Conservation (phyloP, 2,329 filamentous ascomycete genomes). For the Aplosporella prunicola region DNA sequence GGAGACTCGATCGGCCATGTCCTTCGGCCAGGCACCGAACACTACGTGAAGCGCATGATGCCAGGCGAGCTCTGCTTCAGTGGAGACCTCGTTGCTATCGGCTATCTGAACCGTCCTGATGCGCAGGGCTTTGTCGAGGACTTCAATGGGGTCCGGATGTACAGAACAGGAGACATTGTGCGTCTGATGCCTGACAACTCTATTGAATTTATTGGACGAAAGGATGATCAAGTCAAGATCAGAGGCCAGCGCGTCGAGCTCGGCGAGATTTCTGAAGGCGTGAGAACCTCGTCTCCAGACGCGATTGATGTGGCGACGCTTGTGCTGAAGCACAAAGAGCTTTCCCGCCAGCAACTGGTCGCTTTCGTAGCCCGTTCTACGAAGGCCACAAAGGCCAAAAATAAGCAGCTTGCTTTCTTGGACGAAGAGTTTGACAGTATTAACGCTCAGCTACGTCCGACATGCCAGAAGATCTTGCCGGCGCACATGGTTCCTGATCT, state of each 20-base stretch:
- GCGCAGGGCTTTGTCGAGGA: conserved; percentile 18
- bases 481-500: conserved; percentile 33
- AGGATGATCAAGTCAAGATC: conserved; percentile 20
- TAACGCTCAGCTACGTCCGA: conserved; percentile 11
- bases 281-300: conserved; percentile 25
- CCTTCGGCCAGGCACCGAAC: conserved; percentile 21
- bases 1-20: conserved; percentile 20
- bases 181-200: conserved; percentile 13
- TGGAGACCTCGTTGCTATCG: conserved; percentile 13
- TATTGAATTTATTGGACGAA: conserved; percentile 15
- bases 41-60: conserved; percentile 42
- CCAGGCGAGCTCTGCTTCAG: conserved; percentile 15
- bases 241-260: conserved; percentile 33
- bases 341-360: conserved; percentile 2
- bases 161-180: conserved; percentile 15
- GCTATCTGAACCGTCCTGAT: conserved; percentile 19
- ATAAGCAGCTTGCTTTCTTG: conserved; percentile 14
- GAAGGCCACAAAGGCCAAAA: conserved; percentile 9
- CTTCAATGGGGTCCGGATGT: conserved; percentile 12
- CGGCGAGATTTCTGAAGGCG: conserved; percentile 27
- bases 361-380: conserved; percentile 12
- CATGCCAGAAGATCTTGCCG: conserved; percentile 19
- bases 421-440: conserved; percentile 11
- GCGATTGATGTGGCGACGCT: conserved; percentile 2
- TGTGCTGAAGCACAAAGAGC: conserved; percentile 7